Percentiles rank a stretch among this genome's conserved stretches.
These are phyloP conservation scores for Eucalyptus lansdowneana DNA, from an alignment of 345 rosid genomes.

Conservation along the genomic window DNA sequence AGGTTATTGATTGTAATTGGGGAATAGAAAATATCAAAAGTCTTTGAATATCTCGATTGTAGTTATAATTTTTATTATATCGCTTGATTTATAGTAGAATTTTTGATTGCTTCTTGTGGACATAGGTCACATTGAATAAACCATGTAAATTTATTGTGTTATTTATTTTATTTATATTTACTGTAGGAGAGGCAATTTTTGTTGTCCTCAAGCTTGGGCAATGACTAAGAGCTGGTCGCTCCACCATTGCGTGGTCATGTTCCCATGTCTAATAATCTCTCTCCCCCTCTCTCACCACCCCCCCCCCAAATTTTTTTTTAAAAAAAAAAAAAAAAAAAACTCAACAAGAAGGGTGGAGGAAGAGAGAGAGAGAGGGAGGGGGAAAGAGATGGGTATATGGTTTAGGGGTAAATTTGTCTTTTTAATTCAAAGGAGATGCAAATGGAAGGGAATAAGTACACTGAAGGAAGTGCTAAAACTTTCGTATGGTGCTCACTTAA, in stretches of 20 bases:
- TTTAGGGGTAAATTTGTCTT: slow-evolving; percentile 25
- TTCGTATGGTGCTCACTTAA: background rate
- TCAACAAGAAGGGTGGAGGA: background rate
- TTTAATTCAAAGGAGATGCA: slow-evolving; percentile 9
- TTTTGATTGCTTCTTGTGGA: background rate
- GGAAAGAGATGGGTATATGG: slow-evolving; percentile 5
- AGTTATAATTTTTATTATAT: too few species aligned
- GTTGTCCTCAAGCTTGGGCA: background rate
- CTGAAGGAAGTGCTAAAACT: accelerated
- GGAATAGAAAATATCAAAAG: too few species aligned
- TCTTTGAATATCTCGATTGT: background rate
- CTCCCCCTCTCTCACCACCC: background rate
- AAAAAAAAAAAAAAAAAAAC: too few species aligned
- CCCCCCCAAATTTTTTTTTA: too few species aligned
- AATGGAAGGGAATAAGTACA: slow-evolving; percentile 5
- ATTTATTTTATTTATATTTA: too few species aligned
- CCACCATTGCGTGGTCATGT: background rate
- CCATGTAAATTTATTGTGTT: too few species aligned
- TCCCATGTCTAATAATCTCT: background rate
- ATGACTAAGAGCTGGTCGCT: background rate
- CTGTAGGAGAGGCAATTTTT: too few species aligned
- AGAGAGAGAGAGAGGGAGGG: background rate
- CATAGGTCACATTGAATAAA: background rate
- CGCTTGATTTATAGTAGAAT: too few species aligned
- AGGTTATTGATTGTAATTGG: too few species aligned